Conservation (phyloP, 2,329 filamentous ascomycete genomes). For the Fusarium pseudocircinatum region DNA sequence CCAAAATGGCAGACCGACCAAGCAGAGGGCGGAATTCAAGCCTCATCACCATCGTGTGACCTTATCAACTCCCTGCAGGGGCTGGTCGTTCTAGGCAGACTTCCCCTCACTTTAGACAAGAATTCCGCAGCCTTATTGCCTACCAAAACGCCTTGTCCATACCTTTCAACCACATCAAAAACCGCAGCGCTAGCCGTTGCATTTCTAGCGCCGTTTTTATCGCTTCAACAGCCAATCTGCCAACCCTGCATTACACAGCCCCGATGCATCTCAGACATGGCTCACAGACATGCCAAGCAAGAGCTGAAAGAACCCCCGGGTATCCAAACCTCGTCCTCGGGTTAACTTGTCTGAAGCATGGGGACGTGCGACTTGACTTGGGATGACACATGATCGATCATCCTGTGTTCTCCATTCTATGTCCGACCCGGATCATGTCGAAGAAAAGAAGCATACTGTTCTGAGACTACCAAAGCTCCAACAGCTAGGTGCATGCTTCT, state of each 20-base stretch:
- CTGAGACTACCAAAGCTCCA: not conserved
- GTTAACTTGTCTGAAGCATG: conserved; percentile 7
- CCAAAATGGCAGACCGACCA: conserved; percentile 10
- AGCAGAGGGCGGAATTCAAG: conserved; percentile 3
- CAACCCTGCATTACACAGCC: conserved; percentile 40
- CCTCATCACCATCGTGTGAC: conserved; percentile 35
- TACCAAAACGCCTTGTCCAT: conserved; percentile 34
- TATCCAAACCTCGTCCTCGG: conserved; percentile 1
- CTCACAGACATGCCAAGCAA: conserved; percentile 22
- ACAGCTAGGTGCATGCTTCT: not conserved
- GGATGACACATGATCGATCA: conserved; percentile 11
- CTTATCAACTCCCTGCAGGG: not conserved
- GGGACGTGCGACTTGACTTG: not conserved
- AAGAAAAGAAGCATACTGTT: not conserved
- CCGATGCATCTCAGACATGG: conserved; percentile 11
- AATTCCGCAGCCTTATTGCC: conserved; percentile 25
- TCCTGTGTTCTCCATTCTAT: not conserved
- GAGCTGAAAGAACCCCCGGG: conserved; percentile 34
- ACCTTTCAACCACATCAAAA: conserved; percentile 14
- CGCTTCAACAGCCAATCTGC: conserved; percentile 18
- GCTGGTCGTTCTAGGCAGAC: conserved; percentile 18
- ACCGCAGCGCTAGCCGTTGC: conserved; percentile 10
- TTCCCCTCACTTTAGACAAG: conserved; percentile 9
- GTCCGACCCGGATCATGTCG: not conserved
- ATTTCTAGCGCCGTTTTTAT: conserved; percentile 29